A percentile compares a stretch with the other conserved stretches of the same genome.
Evolutionary conservation across 2,329 filamentous ascomycete species (phyloP).

Genomic region (Thermothelomyces thermophilus): DNA sequence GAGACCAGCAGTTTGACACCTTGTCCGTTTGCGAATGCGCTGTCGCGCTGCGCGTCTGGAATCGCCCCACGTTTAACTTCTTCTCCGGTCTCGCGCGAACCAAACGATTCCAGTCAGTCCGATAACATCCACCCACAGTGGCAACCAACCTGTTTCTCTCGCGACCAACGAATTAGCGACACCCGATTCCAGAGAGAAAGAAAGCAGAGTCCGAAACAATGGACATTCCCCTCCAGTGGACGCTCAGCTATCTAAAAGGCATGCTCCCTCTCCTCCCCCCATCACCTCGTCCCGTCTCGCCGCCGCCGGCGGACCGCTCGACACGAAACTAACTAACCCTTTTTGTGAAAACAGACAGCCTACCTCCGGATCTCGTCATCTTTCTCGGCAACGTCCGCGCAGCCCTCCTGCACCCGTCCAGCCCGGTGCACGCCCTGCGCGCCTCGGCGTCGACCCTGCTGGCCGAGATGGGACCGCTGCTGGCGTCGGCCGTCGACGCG

Average conservation of each 20-base stretch:
- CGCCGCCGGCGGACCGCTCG: no score
- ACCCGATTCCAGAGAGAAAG: no score
- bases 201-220: constrained; percentile 5
- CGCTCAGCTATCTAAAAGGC: constrained; percentile 10
- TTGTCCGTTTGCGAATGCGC: not conserved
- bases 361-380: constrained; percentile 31
- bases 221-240: constrained; percentile 16
- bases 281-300: not conserved
- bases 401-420: constrained; percentile 21
- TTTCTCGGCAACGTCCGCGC: not conserved
- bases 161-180: not conserved
- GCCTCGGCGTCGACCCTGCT: constrained; percentile 22
- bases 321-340: not conserved
- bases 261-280: not conserved
- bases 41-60: not conserved
- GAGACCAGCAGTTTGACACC: not conserved
- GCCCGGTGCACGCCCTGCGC: constrained; percentile 36
- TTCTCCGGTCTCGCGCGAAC: not conserved
- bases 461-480: constrained; percentile 34
- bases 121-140: no score
- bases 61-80: constrained; percentile 7
- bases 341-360: constrained; percentile 14
- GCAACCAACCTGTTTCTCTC: no score
- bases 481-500: constrained; percentile 39
- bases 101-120: not conserved